Base-by-base conservation (phyloP, 192 early-diverging fungal genomes). In the Irineochytrium annulatum region DNA sequence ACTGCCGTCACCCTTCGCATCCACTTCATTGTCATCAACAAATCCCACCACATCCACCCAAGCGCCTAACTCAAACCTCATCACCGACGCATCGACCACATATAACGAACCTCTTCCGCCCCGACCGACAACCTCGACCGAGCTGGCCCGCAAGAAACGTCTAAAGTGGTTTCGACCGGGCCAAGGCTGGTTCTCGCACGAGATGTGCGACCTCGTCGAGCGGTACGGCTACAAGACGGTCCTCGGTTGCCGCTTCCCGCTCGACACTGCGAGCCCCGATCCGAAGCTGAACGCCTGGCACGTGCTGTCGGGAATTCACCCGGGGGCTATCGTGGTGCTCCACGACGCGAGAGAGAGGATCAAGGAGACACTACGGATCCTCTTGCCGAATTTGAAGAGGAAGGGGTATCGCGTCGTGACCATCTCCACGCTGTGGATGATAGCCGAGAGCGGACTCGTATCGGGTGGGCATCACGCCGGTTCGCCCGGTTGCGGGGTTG, bases 141-240 rank as follows among this genome's bases (percentile, higher is more conserved):
- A n/a, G n/a, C n/a, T n/a, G n/a, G 22, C 56, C 63, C 1, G 11
- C 43, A 8, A 13, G 49, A 55, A 16, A n/a, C n/a, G 28, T 13
- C 17, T 65, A 19, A 67, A 67, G 43, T 67, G 64, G 64, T 67
- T 59, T 48, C 39, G 64, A 19, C 64, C 64, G 11, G 64, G 64
- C 8, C 20, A 20, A 26, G 64, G 64, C 16, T 58, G 59, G 11
- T 67, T 67, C 49, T 41, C 59, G 5, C 46, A 67, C 22, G 57
- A 60, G 0, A 67, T 67, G 56, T 24, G 31, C 8, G 45, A 46
- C 24, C 26, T 53, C 34, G 64, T 52, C 17, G 57, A 67, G 32
- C 27, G 16, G 19, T 32, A 35, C 34, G 64, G 64, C 14, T 67
- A 67, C 32, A 16, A 24, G 11, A 67, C 64, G 13, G 46, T 60